Percentiles rank a stretch among this genome's conserved stretches.
Conservation (phyloP, 345 rosid genomes). For the Hibiscus syriacus region DNA sequence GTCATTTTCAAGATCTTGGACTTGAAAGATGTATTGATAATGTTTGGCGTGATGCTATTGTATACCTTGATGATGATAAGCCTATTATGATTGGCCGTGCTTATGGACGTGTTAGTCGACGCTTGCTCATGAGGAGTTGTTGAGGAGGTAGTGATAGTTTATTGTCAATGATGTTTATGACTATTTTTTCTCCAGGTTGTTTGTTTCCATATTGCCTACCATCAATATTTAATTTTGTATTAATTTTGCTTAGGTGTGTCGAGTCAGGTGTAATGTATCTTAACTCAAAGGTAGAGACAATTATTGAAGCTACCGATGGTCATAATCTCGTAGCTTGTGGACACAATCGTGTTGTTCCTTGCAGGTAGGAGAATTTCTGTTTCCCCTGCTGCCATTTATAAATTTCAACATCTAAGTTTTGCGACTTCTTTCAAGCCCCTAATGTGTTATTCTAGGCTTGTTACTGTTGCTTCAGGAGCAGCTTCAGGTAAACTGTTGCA, state of each 20-base stretch:
- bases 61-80: constrained; percentile 59
- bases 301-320: too few species aligned
- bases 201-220: background rate
- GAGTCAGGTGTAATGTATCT: constrained; percentile 96
- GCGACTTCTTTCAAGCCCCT: constrained; percentile 21
- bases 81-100: too few species aligned
- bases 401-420: background rate
- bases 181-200: background rate
- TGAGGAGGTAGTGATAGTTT: constrained; percentile 45
- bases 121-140: constrained; percentile 85
- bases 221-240: constrained; percentile 33
- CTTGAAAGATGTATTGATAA: constrained; percentile 82
- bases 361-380: constrained; percentile 8
- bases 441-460: too few species aligned
- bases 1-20: constrained; percentile 67
- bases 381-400: background rate
- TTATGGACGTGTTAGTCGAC: constrained; percentile 87
- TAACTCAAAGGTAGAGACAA: constrained; percentile 83
- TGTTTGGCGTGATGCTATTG: constrained; percentile 87
- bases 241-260: constrained; percentile 73
- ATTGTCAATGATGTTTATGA: background rate
- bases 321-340: too few species aligned
- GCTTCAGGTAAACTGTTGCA: too few species aligned
- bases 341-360: too few species aligned
- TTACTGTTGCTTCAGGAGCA: too few species aligned